phyloP scores from a whole-genome alignment of 1,284 basidiomycete genomes.

The Ustilago bromivora region DNA sequence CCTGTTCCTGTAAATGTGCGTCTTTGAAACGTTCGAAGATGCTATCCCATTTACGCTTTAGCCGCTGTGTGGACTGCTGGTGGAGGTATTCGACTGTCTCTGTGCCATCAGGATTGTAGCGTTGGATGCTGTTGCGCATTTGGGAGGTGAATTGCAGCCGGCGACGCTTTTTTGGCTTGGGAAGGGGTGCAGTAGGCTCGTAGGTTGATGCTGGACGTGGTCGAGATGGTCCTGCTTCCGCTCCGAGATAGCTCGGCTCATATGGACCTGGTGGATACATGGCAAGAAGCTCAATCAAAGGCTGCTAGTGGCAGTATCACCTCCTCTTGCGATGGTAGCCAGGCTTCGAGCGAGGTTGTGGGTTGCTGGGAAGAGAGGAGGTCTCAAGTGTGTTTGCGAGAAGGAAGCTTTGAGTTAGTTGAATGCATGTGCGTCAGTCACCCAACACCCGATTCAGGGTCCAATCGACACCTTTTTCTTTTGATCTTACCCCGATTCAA shows the following conservation, averaged over 20 bases:
- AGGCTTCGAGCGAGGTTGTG: not conserved
- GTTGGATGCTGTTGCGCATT: conserved; percentile 33
- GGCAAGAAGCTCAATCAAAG: not conserved
- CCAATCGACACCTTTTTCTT: conserved; percentile 4
- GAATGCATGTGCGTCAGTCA: conserved; percentile 16
- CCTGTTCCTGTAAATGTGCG: conserved; percentile 64
- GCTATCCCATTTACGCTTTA: conserved; percentile 64
- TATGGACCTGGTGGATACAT: conserved; percentile 16
- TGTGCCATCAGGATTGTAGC: conserved; percentile 59
- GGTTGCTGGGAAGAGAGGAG: not conserved
- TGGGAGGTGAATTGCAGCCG: conserved; percentile 52
- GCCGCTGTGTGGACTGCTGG: conserved; percentile 59
- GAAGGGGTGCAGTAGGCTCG: not conserved
- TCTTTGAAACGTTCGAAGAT: conserved; percentile 66
- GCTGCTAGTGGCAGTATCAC: too few species aligned
- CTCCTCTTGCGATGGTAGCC: not conserved
- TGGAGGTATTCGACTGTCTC: conserved; percentile 60
- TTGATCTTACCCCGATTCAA: conserved; percentile 6
- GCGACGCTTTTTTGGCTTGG: conserved; percentile 38
- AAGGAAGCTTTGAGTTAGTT: not conserved
- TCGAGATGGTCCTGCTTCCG: conserved; percentile 32
- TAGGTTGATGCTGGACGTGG: not conserved
- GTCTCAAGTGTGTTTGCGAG: not conserved
- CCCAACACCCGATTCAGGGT: conserved; percentile 12
- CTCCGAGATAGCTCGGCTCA: conserved; percentile 1